Evolutionary conservation across 1,284 basidiomycete species (phyloP), one percentile per base, ranked within the genome.

Genomic region (Trichosporon sp.): DNA sequence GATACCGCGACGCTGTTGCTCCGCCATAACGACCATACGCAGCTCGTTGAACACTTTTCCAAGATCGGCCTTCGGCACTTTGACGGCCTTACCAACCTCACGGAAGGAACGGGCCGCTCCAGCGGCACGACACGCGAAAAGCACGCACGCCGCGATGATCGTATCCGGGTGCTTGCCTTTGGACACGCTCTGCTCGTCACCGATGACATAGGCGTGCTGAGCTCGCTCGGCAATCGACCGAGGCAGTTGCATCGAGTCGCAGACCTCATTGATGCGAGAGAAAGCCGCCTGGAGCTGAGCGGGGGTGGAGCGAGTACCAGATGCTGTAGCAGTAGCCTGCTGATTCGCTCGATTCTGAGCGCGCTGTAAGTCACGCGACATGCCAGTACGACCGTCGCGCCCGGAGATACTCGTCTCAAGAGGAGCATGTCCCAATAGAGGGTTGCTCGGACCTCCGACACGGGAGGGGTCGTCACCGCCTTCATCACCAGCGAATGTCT

Each of bases 401-500:
- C 94, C 96, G 72, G 93, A 94, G 81, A 99, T 98, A 74, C 93
- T 89, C 35, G 97, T 99, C 81, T 98, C 96, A 56, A 88, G 84
- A 26, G 76, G 68, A 40, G 79, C 77, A 54, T 77, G 76, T 6
- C 78, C 80, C 85, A 98, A 88, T 35, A 98, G 86, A 68, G 96
- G 94, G 82, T 98, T 95, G 54, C 91, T 90, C 51, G 95, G 94
- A 69, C 94, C 94, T 86, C 97, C 97, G 76, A 99, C 97, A 92
- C 97, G 97, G 78, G 96, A 99, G 71, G 96, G 96, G 83, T 99
- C 97, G 83, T 99, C 97, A 26, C 81, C 81, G 73, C 96, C 96
- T 86, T 98, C 96, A 83, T 99, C 95, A 78, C 95, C 97, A 76
- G 97, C 97, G 84, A 99, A 99, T 71, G 97, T 99, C 91, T 98